Evolutionary conservation across 1,284 basidiomycete genomes (phyloP).

Genomic region (Apiotrichum gracile): DNA sequence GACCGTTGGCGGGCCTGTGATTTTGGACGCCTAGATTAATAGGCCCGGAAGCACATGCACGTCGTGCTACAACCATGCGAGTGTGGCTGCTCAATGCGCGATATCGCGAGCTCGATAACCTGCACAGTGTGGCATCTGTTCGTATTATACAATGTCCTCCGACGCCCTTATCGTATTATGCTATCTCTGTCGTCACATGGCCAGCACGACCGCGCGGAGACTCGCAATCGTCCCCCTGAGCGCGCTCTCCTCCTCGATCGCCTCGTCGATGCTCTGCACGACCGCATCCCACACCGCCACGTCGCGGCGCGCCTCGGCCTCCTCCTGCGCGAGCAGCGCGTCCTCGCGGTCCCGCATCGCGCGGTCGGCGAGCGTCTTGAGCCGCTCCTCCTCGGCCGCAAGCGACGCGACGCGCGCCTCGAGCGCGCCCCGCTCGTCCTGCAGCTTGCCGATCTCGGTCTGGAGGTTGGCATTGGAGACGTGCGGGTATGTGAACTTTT

Average conservation of each 20-base stretch:
- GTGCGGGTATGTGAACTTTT: not conserved
- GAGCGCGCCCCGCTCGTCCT: slow-evolving; percentile 3
- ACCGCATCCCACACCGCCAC: slow-evolving; percentile 9
- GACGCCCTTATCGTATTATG: not conserved
- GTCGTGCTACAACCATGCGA: no score
- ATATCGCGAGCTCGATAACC: no score
- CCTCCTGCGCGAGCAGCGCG: not conserved
- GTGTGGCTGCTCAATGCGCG: no score
- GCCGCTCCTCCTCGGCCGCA: slow-evolving; percentile 4
- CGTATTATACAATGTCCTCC: not conserved
- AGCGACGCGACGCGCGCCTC: slow-evolving; percentile 5
- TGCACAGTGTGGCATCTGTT: not conserved
- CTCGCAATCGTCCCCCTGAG: not conserved
- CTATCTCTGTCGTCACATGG: not conserved
- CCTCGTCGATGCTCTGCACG: slow-evolving; percentile 8
- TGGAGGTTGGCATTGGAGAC: not conserved
- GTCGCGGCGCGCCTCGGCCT: slow-evolving; percentile 2
- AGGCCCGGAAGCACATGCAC: no score
- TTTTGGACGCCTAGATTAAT: not conserved
- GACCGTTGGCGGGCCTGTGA: no score
- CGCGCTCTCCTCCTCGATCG: slow-evolving; percentile 11
- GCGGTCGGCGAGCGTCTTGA: not conserved
- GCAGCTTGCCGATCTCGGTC: slow-evolving; percentile 3
- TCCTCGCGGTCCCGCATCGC: slow-evolving; percentile 7
- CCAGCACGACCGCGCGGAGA: not conserved